Conservation (phyloP, 257 asterid genomes). For the Mitragyna speciosa region DNA sequence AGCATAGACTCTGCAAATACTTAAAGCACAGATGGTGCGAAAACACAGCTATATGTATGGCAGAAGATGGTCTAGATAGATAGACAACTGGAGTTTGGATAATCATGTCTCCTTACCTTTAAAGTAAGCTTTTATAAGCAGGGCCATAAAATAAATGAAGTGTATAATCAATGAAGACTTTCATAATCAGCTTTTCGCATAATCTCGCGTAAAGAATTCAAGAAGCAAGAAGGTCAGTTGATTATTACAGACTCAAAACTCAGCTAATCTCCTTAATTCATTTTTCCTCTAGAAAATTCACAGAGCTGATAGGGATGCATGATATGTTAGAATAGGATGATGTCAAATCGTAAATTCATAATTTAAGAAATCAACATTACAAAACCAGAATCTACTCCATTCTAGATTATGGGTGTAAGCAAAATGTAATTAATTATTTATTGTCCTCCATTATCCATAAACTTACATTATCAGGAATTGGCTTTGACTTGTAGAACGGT, state of each 20-base stretch:
- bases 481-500: slow-evolving; percentile 83
- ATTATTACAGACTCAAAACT: neutral
- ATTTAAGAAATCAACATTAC: neutral
- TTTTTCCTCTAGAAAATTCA: neutral
- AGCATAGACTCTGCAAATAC: neutral
- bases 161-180: neutral
- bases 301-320: neutral
- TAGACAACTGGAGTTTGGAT: neutral
- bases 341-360: neutral
- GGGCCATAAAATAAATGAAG: neutral
- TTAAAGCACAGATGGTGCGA: neutral
- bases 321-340: neutral
- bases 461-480: slow-evolving; percentile 77
- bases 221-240: neutral
- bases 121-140: neutral
- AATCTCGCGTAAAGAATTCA: neutral
- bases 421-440: neutral
- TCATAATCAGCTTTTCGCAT: neutral
- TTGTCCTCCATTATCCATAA: slow-evolving; percentile 1
- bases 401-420: neutral
- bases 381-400: neutral
- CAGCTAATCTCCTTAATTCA: neutral
- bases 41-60: neutral
- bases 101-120: neutral
- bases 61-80: neutral